Percentiles rank a stretch among this genome's conserved stretches.
Conservation (phyloP, 1,284 basidiomycete species). For the Boletus mariae region DNA sequence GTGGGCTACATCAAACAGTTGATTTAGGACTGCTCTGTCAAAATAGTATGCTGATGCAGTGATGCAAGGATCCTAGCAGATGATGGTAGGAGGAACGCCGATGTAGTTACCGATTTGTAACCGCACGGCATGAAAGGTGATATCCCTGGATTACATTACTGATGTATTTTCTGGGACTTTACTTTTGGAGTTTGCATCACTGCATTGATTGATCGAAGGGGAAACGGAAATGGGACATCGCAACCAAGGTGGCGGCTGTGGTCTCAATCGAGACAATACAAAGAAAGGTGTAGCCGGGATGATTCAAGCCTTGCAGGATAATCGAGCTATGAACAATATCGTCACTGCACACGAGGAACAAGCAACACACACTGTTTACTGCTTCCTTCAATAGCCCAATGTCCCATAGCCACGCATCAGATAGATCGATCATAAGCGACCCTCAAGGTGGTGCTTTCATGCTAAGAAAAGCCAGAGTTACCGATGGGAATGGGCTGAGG, state of each 20-base stretch:
- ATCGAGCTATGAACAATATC: not conserved
- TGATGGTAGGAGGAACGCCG: not conserved
- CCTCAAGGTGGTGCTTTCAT: not conserved
- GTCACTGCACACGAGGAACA: not conserved
- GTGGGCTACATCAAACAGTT: slow-evolving; percentile 12
- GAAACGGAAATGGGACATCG: not conserved
- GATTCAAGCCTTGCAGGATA: not conserved
- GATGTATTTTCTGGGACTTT: not conserved
- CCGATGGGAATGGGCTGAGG: not conserved
- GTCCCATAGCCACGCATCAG: too few relatives aligned
- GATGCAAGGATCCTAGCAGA: not conserved
- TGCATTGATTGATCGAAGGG: not conserved
- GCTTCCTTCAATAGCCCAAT: not conserved
- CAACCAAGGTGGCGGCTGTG: not conserved
- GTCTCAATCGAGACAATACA: too few relatives aligned
- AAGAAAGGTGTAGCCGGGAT: too few relatives aligned
- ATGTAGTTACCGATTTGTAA: not conserved
- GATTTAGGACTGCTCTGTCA: not conserved
- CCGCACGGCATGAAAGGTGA: not conserved
- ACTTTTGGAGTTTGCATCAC: not conserved
- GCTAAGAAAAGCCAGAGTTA: not conserved
- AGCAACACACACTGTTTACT: not conserved
- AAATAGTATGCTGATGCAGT: not conserved
- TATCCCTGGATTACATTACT: not conserved
- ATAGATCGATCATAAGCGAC: not conserved